Percentiles rank a stretch among this genome's conserved stretches.
These are phyloP conservation scores for Plectosphaerella sp. DNA, from an alignment of 2,329 filamentous ascomycete species.

Conservation along the genomic window DNA sequence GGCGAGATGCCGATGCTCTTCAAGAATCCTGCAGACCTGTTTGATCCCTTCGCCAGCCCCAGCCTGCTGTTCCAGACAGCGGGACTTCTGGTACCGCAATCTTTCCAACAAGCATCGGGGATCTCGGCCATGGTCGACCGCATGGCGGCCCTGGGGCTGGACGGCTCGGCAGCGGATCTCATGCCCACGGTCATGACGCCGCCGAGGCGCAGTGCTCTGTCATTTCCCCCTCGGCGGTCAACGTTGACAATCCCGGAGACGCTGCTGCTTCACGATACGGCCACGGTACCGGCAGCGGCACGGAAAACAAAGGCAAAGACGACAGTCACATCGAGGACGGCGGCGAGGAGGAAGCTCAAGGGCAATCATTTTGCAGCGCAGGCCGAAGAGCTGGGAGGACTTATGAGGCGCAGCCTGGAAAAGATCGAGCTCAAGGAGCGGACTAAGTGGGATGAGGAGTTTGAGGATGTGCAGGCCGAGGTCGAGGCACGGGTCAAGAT, in stretches of 20 bases:
- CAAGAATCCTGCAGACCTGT: slow-evolving; percentile 39
- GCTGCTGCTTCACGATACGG: slow-evolving; percentile 41
- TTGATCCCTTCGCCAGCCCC: slow-evolving; percentile 57
- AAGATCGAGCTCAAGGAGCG: slow-evolving; percentile 39
- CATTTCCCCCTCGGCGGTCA: slow-evolving; percentile 43
- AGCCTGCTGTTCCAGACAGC: slow-evolving; percentile 54
- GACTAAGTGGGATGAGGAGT: slow-evolving; percentile 34
- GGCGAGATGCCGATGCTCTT: slow-evolving; percentile 40
- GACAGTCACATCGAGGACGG: slow-evolving; percentile 9
- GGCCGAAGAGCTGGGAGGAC: slow-evolving; percentile 37
- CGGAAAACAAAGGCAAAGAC: slow-evolving; percentile 5
- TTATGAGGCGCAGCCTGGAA: slow-evolving; percentile 46
- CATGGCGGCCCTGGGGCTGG: slow-evolving; percentile 12
- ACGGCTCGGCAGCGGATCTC: slow-evolving; percentile 7
- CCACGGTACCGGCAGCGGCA: slow-evolving; percentile 9
- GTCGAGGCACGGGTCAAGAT: slow-evolving; percentile 31
- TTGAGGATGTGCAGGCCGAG: slow-evolving; percentile 26
- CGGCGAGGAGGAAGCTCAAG: slow-evolving; percentile 6
- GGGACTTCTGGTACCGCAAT: slow-evolving; percentile 38
- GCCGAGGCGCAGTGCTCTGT: slow-evolving; percentile 35
- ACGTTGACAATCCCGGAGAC: slow-evolving; percentile 44
- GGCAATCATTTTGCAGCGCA: slow-evolving; percentile 42
- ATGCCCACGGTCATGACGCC: slow-evolving; percentile 14
- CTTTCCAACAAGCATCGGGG: slow-evolving; percentile 30
- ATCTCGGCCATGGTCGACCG: slow-evolving; percentile 12